Base-by-base conservation (phyloP, 164 flowering plant genomes). In the Kingdonia uniflora region DNA sequence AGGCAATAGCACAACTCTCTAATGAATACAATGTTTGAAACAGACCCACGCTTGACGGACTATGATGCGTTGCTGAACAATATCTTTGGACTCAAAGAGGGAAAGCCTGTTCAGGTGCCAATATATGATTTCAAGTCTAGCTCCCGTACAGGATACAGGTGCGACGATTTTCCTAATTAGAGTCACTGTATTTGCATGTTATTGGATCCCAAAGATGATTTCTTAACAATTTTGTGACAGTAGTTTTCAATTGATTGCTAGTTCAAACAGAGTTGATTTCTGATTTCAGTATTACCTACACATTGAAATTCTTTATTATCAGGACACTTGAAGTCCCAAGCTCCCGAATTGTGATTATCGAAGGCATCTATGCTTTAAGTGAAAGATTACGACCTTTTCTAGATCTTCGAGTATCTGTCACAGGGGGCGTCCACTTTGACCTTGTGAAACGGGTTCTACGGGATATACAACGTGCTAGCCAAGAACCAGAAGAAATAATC, bases 21-120 rank as follows among this genome's bases (percentile, higher is more conserved):
- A 23, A 48, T 48, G 51, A 29, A 50, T 59, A 8, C 19, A 47
- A 21, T 35, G 64, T 58, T 43, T 62, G 40, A 15, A 62, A 68
- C 88, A 91, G 99, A 94, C 57, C 99, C 99, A 42, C 95, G 99
- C 35, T 68, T 94, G 75, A 94, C 96, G 8, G 99, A 94, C 67
- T 94, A 86, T 73, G 96, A 89, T 47, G 83, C 95, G 17, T 72
- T 89, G 74, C 90, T 94, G 44, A 66, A 80, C 68, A 94, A 89
- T 71, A 65, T 94, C 21, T 72, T 75, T 38, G 96, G 77, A 57
- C 64, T 94, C 38, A 86, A 80, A 67, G 87, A 66, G 43, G 99
- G 96, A 58, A 84, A 77, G 65, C 68, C 63, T 37, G 89, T 70
- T 49, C 70, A 86, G 67, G 81, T 89, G 69, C 99, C 97, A 39